Evolutionary conservation across 768 basidiomycete genomes (phyloP), one percentile per base, ranked within the genome.

Genomic region (Crepidotus variabilis): DNA sequence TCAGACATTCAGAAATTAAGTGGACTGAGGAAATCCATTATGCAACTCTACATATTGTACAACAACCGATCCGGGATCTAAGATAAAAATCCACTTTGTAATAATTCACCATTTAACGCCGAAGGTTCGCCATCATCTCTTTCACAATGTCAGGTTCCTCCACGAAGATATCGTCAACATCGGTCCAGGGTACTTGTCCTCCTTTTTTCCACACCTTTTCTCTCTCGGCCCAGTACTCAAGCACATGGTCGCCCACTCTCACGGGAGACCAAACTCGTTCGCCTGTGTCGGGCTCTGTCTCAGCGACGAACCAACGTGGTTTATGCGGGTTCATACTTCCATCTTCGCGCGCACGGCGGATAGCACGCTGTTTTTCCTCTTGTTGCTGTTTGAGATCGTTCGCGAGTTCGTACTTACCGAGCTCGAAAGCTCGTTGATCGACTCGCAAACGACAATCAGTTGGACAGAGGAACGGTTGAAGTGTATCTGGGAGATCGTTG

Each of bases 391-490:
- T 98, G 65, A 90, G 75, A 56, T 78, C 82, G 68, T 91, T 97
- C 57, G 90, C 93, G 48, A 82, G 78, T 63, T 90, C 93, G 63
- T 93, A 95, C 65, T 81, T 78, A 45, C 93, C 95, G 61, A 86
- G 67, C 76, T 98, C 95, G 69, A 98, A 98, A 22, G 95, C 94
- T 23, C 95, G 81, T 68, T 97, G 94, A 67, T 98, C 95, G 0
- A 94, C 94, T 0, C 95, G 83, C 23, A 97, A 71, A 2, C 96
- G 83, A 67, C 94, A 98, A 71, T 98, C 95, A 2, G 95, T 98
- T 1, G 92, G 91, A 24, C 87, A 86, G 1, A 98, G 61, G 68
- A 82, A 92, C 4, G 86, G 84, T 56, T 77, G 77, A 11, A 98
- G 73, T 2, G 81, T 81, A 9, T 85, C 81, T 0, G 93, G 92